Evolutionary conservation across 306 rosid species (phyloP), one percentile per base, ranked within the genome.

Genomic region (Acacia melanoxylon): DNA sequence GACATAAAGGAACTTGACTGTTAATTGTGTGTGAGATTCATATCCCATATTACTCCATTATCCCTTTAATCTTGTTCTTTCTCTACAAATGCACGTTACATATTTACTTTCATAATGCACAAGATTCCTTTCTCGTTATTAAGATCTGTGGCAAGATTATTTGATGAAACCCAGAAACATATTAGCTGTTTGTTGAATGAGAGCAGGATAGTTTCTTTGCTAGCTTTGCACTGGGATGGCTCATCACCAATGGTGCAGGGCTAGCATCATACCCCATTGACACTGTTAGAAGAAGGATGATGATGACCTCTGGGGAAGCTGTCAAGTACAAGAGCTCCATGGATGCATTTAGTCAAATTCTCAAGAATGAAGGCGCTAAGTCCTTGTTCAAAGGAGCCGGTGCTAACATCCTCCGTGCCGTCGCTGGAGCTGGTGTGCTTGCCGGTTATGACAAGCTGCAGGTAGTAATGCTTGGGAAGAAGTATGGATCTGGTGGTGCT

Each of bases 261-360:
- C 86, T 93, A 48, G 98, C 97, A 58, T 91, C 98, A 31, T 94
- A 94, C 90, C 97, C 97, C 63, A 89, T 91, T 68, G 98, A 94
- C 90, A 92, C 98, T 0, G 93, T 94, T 6, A 86, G 95, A n/a
- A 94, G 97, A 94, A 94, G 98, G 83, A 94, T 94, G 96, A 94
- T 94, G 98, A 94, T 94, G 98, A 94, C 98, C 68, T 94, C 98
- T 1, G 98, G 98, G 8, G 97, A 92, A 81, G 98, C 98, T 0
- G 97, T 92, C 70, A 92, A 94, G 93, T 94, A 94, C 93, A 92
- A 83, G 92, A 92, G 98, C 80, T 92, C 97, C 65, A 7, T 91
- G 37, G 93, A 94, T 84, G 98, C 95, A 20, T 92, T 94, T 59
- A 0, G 71, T 12, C 95, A 94, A 54, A 94, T 92, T 81, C 76